Conservation (phyloP, 1,284 basidiomycete genomes). For the Cystobasidium pallidum region DNA sequence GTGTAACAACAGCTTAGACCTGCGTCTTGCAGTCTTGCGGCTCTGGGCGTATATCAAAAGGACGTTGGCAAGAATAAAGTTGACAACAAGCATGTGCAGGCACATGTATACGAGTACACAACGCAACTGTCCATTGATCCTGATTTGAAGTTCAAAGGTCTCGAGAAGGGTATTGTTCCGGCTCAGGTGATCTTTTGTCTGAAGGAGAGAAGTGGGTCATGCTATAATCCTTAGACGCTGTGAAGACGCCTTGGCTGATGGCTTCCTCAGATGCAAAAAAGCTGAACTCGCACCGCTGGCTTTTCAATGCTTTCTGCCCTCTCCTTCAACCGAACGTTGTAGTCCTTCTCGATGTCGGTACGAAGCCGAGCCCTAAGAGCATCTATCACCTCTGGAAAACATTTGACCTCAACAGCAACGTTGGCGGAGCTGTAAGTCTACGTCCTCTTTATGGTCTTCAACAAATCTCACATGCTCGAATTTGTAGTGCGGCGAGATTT, state of each 20-base stretch:
- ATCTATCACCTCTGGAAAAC: constrained; percentile 94
- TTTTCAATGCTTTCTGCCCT: constrained; percentile 81
- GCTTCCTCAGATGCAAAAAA: constrained; percentile 55
- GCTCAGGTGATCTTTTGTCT: constrained; percentile 88
- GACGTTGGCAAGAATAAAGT: constrained; percentile 87
- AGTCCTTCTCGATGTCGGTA: constrained; percentile 89
- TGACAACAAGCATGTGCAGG: constrained; percentile 80
- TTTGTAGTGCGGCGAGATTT: constrained; percentile 89
- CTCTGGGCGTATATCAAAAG: constrained; percentile 64
- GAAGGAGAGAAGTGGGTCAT: constrained; percentile 73
- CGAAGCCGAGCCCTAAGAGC: constrained; percentile 77
- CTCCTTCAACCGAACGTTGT: constrained; percentile 77
- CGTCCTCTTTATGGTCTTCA: neutral
- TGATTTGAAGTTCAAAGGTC: constrained; percentile 56
- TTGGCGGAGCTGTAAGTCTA: constrained; percentile 70
- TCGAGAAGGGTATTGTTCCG: constrained; percentile 68
- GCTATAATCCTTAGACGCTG: neutral
- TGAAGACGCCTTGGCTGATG: neutral
- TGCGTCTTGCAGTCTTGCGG: constrained; percentile 62
- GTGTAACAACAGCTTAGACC: neutral
- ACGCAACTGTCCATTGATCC: constrained; percentile 72
- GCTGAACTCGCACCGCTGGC: constrained; percentile 93
- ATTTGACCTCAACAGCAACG: constrained; percentile 89
- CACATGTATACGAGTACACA: constrained; percentile 71
- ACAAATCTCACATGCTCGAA: neutral